Evolutionary conservation across 352 stramenopile genomes (phyloP).

Genomic region (Globisporangium iwayamae): DNA sequence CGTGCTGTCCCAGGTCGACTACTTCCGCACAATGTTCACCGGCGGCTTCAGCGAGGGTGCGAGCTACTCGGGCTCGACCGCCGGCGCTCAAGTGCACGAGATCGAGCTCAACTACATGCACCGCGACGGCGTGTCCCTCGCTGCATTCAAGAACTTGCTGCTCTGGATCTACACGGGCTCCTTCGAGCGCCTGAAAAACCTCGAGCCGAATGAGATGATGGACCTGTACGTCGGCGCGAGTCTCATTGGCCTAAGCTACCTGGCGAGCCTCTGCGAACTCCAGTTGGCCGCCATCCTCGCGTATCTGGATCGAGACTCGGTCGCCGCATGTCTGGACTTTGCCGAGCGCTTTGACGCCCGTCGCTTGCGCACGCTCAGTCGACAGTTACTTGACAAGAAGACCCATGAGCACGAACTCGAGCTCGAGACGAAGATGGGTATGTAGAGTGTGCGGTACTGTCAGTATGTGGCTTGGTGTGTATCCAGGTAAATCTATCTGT

Average conservation of each 20-base stretch:
- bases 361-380: constrained; percentile 43
- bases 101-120: constrained; percentile 73
- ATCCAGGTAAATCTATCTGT: neutral
- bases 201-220: constrained; percentile 65
- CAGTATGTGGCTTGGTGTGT: neutral
- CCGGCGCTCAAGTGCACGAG: constrained; percentile 28
- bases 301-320: constrained; percentile 42
- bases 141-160: constrained; percentile 59
- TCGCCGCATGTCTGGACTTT: constrained; percentile 62
- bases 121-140: constrained; percentile 60
- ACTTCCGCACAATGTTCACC: constrained; percentile 81
- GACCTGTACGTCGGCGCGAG: constrained; percentile 67
- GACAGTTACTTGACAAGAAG: constrained; percentile 29
- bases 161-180: constrained; percentile 74
- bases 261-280: constrained; percentile 60
- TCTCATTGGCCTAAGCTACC: constrained; percentile 45
- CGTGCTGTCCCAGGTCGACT: constrained; percentile 70
- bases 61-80: constrained; percentile 7
- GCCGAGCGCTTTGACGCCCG: constrained; percentile 54
- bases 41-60: constrained; percentile 77
- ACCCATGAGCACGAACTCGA: neutral
- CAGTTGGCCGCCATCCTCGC: constrained; percentile 50
- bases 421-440: constrained; percentile 1
- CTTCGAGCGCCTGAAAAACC: constrained; percentile 32
- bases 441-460: neutral